These are phyloP conservation scores for Mucor velutinosus DNA, from an alignment of 371 early-diverging fungal species.

Conservation along the genomic window DNA sequence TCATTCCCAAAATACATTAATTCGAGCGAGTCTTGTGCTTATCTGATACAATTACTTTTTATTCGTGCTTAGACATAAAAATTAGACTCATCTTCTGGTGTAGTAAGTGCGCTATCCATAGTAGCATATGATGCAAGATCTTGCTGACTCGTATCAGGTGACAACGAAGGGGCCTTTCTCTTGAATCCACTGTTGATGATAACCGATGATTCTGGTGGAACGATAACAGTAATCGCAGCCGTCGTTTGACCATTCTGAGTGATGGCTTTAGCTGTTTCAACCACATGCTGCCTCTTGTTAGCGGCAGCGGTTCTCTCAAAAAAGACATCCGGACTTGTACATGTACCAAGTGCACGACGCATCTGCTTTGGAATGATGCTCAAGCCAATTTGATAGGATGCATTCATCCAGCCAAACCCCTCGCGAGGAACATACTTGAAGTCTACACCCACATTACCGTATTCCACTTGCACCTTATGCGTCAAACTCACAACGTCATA, in stretches of 20 bases:
- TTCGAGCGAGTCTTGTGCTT: background rate
- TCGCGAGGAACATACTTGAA: conserved; percentile 94
- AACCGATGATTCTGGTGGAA: conserved; percentile 3
- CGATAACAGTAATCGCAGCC: conserved; percentile 36
- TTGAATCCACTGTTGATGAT: background rate
- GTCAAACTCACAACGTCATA: conserved; percentile 93
- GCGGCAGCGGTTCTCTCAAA: conserved; percentile 41
- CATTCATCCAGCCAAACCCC: conserved; percentile 99
- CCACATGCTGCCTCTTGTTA: background rate
- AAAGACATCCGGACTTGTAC: conserved; percentile 76
- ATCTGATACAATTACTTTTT: background rate
- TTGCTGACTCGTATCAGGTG: conserved; percentile 2
- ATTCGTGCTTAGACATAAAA: background rate
- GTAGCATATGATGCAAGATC: background rate
- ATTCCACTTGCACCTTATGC: conserved; percentile 92
- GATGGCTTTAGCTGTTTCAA: conserved; percentile 35
- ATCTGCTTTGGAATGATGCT: conserved; percentile 70
- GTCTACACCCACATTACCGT: conserved; percentile 93
- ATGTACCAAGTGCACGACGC: conserved; percentile 80
- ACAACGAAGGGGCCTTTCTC: background rate
- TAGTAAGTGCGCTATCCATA: background rate
- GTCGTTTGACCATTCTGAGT: conserved; percentile 38
- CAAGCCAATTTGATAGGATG: conserved; percentile 86
- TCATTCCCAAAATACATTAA: background rate
- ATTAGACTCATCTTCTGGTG: background rate